Percentiles rank a stretch among this genome's conserved stretches.
These are phyloP conservation scores for Loxodes magnus DNA, from an alignment of 73 alveolate species.

Conservation along the genomic window DNA sequence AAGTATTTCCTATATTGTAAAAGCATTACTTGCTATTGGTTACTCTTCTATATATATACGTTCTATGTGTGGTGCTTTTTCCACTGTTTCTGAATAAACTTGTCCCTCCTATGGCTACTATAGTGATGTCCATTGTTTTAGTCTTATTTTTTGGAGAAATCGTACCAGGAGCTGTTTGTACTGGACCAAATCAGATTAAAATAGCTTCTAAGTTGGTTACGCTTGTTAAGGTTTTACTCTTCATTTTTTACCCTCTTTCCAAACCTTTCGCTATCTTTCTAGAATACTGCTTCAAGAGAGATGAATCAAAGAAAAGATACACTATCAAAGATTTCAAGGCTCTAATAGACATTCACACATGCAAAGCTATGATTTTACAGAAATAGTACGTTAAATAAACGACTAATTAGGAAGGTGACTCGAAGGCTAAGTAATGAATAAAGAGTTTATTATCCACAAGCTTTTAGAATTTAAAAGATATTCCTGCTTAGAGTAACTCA, in stretches of 20 bases:
- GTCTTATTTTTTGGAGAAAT: constrained; percentile 83
- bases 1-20: constrained; percentile 55
- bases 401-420: too few relatives aligned
- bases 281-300: constrained; percentile 41
- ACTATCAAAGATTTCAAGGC: constrained; percentile 14
- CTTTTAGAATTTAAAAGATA: too few relatives aligned
- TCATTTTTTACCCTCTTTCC: constrained; percentile 24
- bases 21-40: constrained; percentile 83
- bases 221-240: constrained; percentile 40
- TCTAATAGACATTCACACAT: constrained; percentile 10
- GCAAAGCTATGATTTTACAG: too few relatives aligned
- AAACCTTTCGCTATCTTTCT: constrained; percentile 49
- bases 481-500: too few relatives aligned
- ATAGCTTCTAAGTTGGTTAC: constrained; percentile 82
- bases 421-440: too few relatives aligned
- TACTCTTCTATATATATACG: constrained; percentile 73
- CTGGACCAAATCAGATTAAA: constrained; percentile 78
- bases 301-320: constrained; percentile 2
- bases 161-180: constrained; percentile 90
- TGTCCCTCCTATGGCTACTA: constrained; percentile 64
- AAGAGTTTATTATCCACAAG: too few relatives aligned
- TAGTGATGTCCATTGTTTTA: constrained; percentile 71
- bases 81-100: constrained; percentile 72
- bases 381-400: too few relatives aligned
- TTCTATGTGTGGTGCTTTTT: constrained; percentile 81